A percentile compares a stretch with the other conserved stretches of the same genome.
Conservation (phyloP, 495 filamentous ascomycete genomes). For the Penicillium nucicola region DNA sequence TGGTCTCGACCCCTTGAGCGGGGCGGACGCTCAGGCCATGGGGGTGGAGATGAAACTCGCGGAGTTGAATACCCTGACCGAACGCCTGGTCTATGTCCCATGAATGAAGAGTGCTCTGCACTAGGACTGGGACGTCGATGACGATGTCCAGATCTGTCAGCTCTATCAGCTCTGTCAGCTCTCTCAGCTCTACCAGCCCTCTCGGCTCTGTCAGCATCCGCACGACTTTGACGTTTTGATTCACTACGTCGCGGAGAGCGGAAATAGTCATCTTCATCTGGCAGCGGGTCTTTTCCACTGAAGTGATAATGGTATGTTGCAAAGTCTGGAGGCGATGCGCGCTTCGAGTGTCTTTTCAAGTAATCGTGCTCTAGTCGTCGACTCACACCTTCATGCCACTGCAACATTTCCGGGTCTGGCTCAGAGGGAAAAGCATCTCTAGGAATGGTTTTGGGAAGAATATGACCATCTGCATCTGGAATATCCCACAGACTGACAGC, state of each 20-base stretch:
- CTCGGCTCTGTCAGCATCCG: constrained; percentile 16
- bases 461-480: constrained; percentile 64
- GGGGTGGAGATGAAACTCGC: constrained; percentile 33
- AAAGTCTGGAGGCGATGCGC: constrained; percentile 31
- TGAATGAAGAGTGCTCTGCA: constrained; percentile 21
- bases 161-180: too few species aligned
- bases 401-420: constrained; percentile 72
- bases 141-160: constrained; percentile 16
- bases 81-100: constrained; percentile 4
- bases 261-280: constrained; percentile 30
- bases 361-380: constrained; percentile 41
- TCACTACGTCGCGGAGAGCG: constrained; percentile 10
- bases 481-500: constrained; percentile 76
- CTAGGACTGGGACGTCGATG: constrained; percentile 23
- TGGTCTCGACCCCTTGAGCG: constrained; percentile 25
- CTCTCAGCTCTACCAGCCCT: too few species aligned
- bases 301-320: constrained; percentile 31
- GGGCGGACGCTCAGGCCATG: constrained; percentile 13
- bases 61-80: constrained; percentile 25
- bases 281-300: constrained; percentile 28
- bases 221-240: constrained; percentile 21
- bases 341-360: constrained; percentile 31
- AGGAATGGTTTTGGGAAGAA: constrained; percentile 80
- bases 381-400: constrained; percentile 76
- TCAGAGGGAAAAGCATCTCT: constrained; percentile 68